Base-by-base conservation (phyloP, 2,329 filamentous ascomycete genomes). In the Plectosphaerella cucumerina region DNA sequence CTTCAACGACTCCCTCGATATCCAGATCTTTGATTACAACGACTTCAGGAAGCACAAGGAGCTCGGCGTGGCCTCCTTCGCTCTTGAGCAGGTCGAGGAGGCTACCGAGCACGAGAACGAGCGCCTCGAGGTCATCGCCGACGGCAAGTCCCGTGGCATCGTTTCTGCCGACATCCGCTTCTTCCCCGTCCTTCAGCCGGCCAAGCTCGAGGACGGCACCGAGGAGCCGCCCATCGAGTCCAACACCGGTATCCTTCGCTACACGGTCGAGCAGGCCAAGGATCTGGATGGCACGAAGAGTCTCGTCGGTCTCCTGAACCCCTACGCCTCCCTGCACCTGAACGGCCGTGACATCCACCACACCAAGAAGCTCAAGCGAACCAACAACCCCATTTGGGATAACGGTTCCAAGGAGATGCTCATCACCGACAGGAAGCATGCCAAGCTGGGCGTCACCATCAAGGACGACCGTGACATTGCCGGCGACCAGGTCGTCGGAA, bases 1-100 rank as follows among this genome's bases (percentile, higher is more conserved):
- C 4, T 87, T 96, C 65, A 89, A 88, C 52, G 94, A 99, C 65
- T 80, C 87, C 23, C 77, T 99, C 50, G 94, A 93, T 20, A 80
- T 99, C 50, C 84, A 88, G 50, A 68, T 96, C 26, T 96, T 85
- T 62, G 94, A 99, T 68, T 97, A 86, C 78, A 99, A 99, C 61
- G 94, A 97, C 52, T 89, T 89, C 69, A 86, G 94, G 58, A 99
- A 97, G 72, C 92, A 97, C 72, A 97, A 97, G 73, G 90, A 97
- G 67, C 81, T 99, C 45, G 94, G 93, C 49, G 80, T 85, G 20
- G 90, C 91, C 1, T 91, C 87, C 0, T 99, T 99, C 66, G 75
- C 84, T 6, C 76, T 99, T 31, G 92, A 97, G 58, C 82, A 86
- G 55, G 72, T 99, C 0, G 89, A 96, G 66, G 81, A 87, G 48